Evolutionary conservation across 2,329 filamentous ascomycete species (phyloP), one percentile per base, ranked within the genome.

Genomic region (Ceratocystiopsis minuta): DNA sequence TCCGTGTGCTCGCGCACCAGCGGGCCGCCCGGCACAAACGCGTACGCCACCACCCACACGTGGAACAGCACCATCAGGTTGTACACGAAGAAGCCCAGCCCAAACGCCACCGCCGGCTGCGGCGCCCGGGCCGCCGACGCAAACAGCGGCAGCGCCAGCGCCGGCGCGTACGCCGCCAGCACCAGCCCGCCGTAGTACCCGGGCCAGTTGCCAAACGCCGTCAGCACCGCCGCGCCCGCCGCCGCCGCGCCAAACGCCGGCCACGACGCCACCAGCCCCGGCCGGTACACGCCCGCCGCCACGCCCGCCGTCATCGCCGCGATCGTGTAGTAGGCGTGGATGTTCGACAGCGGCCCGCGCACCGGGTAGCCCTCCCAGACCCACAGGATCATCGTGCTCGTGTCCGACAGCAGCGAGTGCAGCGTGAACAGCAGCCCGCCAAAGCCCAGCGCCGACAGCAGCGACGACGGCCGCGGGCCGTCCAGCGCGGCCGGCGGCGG

Each of bases 311-410:
- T 84, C 90, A 98, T 98, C 45, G 79, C 79, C 42, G 82, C 70
- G 41, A 95, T 73, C 2, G 86, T 95, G 56, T 80, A 74, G 52
- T 83, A 85, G 42, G 87, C 90, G 53, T 96, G 86, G n/a, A 86
- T 85, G 38, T 79, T 85, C 46, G 86, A 75, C 39, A 90, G 74
- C 3, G 90, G 90, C 7, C 90, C 90, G 39, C 81, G 76, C 35
- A 96, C 74, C 14, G 90, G 90, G 53, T 82, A 98, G 7, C 90
- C 90, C 52, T 95, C 86, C 90, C 90, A 98, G 3, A 85, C 85
- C 90, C 90, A 98, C 15, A 87, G 70, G 44, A 96, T 95, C 86
- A 98, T 96, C 42, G 90, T 98, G 64, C 90, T 96, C 0, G 87
- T 93, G 57, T 98, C 90, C 0, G 90, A 95, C 12, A 98, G 70